Conservation (phyloP, 2,329 filamentous ascomycete species). For the Neonectria faginata region DNA sequence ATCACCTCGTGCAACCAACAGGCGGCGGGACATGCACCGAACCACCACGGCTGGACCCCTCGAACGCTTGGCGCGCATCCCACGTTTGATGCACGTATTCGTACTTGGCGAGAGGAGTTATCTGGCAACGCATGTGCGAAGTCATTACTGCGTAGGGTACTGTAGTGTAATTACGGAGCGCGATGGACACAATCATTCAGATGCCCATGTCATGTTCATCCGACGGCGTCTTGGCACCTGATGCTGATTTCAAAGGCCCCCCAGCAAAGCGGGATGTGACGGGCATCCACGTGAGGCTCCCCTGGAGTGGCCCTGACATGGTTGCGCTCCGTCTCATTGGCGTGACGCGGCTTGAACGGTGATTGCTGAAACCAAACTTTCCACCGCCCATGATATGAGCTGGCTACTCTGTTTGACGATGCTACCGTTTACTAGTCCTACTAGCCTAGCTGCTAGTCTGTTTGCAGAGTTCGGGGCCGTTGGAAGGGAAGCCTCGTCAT, state of each 20-base stretch:
- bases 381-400: conserved; percentile 36
- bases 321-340: conserved; percentile 38
- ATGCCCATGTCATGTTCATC: conserved; percentile 22
- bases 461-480: conserved; percentile 11
- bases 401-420: conserved; percentile 3
- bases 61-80: conserved; percentile 7
- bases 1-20: conserved; percentile 1
- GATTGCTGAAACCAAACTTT: conserved; percentile 37
- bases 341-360: conserved; percentile 27
- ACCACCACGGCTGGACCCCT: conserved; percentile 8
- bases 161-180: conserved; percentile 8
- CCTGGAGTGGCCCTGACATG: conserved; percentile 29
- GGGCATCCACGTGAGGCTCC: conserved; percentile 29
- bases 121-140: not conserved
- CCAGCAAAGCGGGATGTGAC: conserved; percentile 14
- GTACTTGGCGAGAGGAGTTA: conserved; percentile 7
- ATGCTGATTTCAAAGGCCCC: conserved; percentile 13
- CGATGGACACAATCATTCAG: not conserved
- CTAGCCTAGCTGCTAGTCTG: conserved; percentile 9
- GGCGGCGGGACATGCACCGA: conserved; percentile 6
- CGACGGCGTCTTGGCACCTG: conserved; percentile 21
- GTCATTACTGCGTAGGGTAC: no score
- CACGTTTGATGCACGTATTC: conserved; percentile 21
- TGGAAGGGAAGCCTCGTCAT: conserved; percentile 13
- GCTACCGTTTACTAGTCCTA: conserved; percentile 4